phyloP scores from a whole-genome alignment of 192 early-diverging fungal species.

The Entrophospora sp. region DNA sequence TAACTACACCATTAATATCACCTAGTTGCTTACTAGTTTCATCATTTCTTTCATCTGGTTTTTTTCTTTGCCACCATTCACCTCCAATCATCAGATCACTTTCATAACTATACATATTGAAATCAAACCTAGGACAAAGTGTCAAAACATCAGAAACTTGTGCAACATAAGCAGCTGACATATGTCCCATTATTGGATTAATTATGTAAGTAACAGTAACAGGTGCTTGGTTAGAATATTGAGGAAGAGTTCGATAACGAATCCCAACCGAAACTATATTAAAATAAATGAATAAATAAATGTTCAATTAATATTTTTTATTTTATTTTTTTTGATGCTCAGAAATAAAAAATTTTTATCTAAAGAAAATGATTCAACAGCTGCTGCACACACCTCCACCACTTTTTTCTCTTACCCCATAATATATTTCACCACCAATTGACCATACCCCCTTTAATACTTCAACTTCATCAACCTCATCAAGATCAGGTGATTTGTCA shows the following conservation, averaged over 20 bases:
- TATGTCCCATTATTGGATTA: constrained; percentile 92
- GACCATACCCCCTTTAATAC: constrained; percentile 46
- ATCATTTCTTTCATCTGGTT: constrained; percentile 19
- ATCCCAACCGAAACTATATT: constrained; percentile 55
- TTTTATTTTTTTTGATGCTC: too few species aligned
- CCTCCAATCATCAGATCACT: constrained; percentile 83
- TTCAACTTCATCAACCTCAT: constrained; percentile 21
- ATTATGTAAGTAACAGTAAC: constrained; percentile 60
- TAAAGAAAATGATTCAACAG: too few species aligned
- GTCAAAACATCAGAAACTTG: constrained; percentile 60
- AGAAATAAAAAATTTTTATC: too few species aligned
- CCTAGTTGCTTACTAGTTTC: constrained; percentile 17
- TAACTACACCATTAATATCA: constrained; percentile 22
- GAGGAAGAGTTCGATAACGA: constrained; percentile 56
- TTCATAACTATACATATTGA: constrained; percentile 86
- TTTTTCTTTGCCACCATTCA: constrained; percentile 58
- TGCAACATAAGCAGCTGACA: constrained; percentile 75
- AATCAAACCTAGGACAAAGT: constrained; percentile 78
- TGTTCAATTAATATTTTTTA: background rate
- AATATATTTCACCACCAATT: constrained; percentile 65
- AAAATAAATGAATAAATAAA: constrained; percentile 2
- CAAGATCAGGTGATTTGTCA: constrained; percentile 10
- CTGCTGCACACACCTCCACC: constrained; percentile 78
- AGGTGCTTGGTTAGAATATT: constrained; percentile 16
- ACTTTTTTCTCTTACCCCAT: constrained; percentile 69